These are phyloP conservation scores for Diaporthe citri DNA, from an alignment of 2,329 filamentous ascomycete genomes.

Conservation along the genomic window DNA sequence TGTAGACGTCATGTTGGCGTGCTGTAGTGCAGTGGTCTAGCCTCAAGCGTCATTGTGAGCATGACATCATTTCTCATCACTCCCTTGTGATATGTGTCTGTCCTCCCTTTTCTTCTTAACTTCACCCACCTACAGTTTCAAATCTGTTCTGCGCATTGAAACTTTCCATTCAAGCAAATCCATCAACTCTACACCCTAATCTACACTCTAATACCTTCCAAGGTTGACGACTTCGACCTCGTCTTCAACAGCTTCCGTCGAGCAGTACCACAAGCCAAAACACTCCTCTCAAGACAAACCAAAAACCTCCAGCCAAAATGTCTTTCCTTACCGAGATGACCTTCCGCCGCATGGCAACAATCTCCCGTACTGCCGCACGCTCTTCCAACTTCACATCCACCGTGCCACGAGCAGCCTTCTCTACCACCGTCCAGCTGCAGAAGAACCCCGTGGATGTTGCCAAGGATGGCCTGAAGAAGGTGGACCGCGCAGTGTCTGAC, in stretches of 20 bases:
- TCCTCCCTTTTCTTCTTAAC: conserved; percentile 19
- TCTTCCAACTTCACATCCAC: conserved; percentile 47
- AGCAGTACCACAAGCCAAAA: conserved; percentile 7
- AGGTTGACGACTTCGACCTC: background rate
- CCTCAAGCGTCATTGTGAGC: conserved; percentile 29
- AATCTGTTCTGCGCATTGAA: background rate
- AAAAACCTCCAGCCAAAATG: conserved; percentile 55
- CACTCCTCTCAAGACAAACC: conserved; percentile 22
- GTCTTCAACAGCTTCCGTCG: conserved; percentile 24
- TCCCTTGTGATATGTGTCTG: background rate
- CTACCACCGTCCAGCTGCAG: conserved; percentile 57
- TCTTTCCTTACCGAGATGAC: conserved; percentile 64
- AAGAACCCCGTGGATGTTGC: conserved; percentile 66
- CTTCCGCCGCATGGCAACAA: conserved; percentile 57
- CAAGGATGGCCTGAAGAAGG: conserved; percentile 71
- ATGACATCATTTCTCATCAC: conserved; percentile 32
- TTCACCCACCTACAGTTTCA: background rate
- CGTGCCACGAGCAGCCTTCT: conserved; percentile 61
- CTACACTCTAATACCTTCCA: background rate
- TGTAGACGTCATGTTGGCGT: conserved; percentile 28
- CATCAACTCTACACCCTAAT: background rate
- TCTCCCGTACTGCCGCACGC: conserved; percentile 53
- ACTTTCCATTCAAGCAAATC: background rate
- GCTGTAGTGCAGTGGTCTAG: conserved; percentile 28
- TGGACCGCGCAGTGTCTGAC: conserved; percentile 71